Percentiles rank a stretch among this genome's conserved stretches.
phyloP scores from a whole-genome alignment of 2,329 filamentous ascomycete species.

The Mariannaea sp. region DNA sequence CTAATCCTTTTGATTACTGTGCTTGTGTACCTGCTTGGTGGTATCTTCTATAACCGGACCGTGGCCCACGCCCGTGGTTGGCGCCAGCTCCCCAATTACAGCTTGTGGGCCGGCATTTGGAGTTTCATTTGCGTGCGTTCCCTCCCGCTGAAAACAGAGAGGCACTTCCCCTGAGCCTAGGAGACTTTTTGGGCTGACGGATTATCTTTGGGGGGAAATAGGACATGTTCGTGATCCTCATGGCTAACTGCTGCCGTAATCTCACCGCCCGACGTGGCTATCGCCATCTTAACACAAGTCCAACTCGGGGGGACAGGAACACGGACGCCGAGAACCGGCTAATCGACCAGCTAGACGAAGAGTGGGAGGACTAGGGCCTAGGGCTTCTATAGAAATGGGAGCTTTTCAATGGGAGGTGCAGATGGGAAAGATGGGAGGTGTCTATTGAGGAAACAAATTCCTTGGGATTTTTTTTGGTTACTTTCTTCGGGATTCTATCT shows the following conservation, averaged over 20 bases:
- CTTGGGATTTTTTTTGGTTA: constrained; percentile 16
- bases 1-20: constrained; percentile 80
- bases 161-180: constrained; percentile 37
- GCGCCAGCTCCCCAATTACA: constrained; percentile 94
- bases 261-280: constrained; percentile 71
- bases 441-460: too few species aligned
- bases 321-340: constrained; percentile 87
- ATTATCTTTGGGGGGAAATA: constrained; percentile 37
- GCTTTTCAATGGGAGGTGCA: not conserved
- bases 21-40: constrained; percentile 86
- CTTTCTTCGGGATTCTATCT: constrained; percentile 21
- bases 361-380: constrained; percentile 89
- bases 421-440: too few species aligned
- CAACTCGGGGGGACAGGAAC: constrained; percentile 54
- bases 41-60: constrained; percentile 93
- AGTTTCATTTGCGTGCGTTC: constrained; percentile 73
- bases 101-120: constrained; percentile 86
- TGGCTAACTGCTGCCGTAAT: constrained; percentile 70
- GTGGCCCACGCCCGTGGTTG: constrained; percentile 94
- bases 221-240: constrained; percentile 70
- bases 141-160: constrained; percentile 38
- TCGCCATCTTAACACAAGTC: constrained; percentile 62
- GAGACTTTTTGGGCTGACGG: constrained; percentile 33
- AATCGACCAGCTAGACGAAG: constrained; percentile 95
- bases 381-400: too few species aligned